These are phyloP conservation scores for Solanum verrucosum DNA, from an alignment of 257 asterid species.

Conservation along the genomic window DNA sequence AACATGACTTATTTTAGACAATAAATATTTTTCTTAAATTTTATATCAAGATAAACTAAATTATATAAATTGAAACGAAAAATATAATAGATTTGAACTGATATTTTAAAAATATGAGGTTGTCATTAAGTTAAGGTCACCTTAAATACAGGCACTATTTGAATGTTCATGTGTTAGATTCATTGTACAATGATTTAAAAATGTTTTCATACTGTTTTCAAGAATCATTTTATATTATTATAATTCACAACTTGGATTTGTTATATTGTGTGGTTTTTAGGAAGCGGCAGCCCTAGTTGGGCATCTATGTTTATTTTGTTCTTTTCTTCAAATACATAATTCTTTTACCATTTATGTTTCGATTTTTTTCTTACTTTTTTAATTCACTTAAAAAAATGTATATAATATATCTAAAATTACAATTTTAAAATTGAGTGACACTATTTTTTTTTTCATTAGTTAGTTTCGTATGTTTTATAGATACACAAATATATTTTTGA, in stretches of 20 bases:
- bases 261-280: background rate
- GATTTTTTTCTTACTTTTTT: background rate
- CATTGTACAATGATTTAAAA: conserved; percentile 11
- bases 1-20: background rate
- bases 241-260: background rate
- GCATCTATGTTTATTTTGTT: background rate
- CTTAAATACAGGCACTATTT: background rate
- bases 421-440: background rate
- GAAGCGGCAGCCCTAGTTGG: background rate
- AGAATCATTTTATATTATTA: background rate
- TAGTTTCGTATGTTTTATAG: background rate
- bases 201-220: background rate
- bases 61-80: too few species aligned
- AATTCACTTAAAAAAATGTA: background rate
- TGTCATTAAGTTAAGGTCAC: background rate
- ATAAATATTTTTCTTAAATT: too few species aligned
- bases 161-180: conserved; percentile 13
- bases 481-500: background rate
- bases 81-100: background rate
- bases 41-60: too few species aligned
- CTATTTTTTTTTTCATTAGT: too few species aligned
- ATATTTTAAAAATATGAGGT: background rate
- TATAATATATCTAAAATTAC: background rate
- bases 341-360: background rate
- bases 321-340: background rate